Base-by-base conservation (phyloP, 345 rosid genomes). In the Eucalyptus decipiens region DNA sequence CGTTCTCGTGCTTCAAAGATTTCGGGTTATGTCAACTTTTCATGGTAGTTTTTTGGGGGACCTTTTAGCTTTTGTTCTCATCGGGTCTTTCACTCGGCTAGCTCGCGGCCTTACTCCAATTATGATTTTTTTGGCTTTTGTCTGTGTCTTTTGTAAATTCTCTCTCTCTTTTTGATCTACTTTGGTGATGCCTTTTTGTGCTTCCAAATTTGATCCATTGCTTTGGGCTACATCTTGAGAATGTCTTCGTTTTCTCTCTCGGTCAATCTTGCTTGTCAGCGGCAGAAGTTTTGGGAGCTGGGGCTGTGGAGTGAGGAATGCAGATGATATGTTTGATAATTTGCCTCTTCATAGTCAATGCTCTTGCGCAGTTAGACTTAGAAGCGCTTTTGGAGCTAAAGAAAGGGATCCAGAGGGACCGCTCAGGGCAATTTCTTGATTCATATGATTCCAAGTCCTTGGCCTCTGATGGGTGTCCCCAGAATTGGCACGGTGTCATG, bases 311-410 rank as follows among this genome's bases (percentile, higher is more conserved):
- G n/a, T n/a, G n/a, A n/a, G n/a, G n/a, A n/a, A n/a, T n/a, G n/a
- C n/a, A n/a, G n/a, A n/a, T n/a, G n/a, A n/a, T n/a, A n/a, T n/a
- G n/a, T n/a, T n/a, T n/a, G n/a, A n/a, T n/a, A n/a, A n/a, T n/a
- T n/a, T n/a, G n/a, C n/a, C n/a, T n/a, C n/a, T n/a, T n/a, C n/a
- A n/a, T n/a, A n/a, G n/a, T n/a, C n/a, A n/a, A n/a, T n/a, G n/a
- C n/a, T n/a, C n/a, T n/a, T n/a, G n/a, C n/a, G n/a, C n/a, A 72
- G 6, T 37, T 5, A n/a, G 97, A 97, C 88, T 94, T 92, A 90
- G 96, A 95, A 87, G 95, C 98, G 80, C 98, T 97, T 69, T 88
- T 97, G 80, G 95, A 94, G 92, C 94, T 97, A 18, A 96, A 94
- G 93, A 95, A 94, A 87, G 98, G 97, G n/a, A 87, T 97, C 86